Evolutionary conservation across 768 basidiomycete genomes (phyloP).

Genomic region (Boletus pseudo-olivaceus): DNA sequence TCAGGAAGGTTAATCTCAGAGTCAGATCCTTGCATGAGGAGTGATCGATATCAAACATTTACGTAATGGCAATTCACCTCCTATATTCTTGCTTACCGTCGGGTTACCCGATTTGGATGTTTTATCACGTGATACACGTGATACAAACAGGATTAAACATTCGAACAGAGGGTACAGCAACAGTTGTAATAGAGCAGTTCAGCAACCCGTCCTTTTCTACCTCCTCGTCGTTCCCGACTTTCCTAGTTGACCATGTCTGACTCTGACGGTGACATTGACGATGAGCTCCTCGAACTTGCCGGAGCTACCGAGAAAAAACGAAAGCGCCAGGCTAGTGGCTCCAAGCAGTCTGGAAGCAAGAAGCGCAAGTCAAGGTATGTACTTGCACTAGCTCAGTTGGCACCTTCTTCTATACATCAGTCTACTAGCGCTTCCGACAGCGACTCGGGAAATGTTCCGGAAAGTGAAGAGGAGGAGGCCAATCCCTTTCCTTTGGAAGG

Average conservation of each 20-base stretch:
- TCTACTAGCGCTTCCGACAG: slow-evolving; percentile 37
- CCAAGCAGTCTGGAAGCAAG: slow-evolving; percentile 49
- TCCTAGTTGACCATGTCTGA: slow-evolving; percentile 40
- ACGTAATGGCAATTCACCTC: not conserved
- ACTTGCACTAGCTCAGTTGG: slow-evolving; percentile 3
- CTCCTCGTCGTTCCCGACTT: not conserved
- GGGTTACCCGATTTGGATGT: slow-evolving; percentile 6
- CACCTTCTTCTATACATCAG: not conserved
- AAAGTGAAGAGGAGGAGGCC: slow-evolving; percentile 57
- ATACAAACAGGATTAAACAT: slow-evolving; percentile 22
- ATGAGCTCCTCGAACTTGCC: slow-evolving; percentile 79
- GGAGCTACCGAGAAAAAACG: slow-evolving; percentile 68
- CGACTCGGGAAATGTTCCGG: slow-evolving; percentile 51
- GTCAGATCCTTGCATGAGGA: slow-evolving; percentile 1
- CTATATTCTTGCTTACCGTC: slow-evolving; percentile 7
- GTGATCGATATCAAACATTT: not conserved
- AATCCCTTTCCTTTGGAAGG: slow-evolving; percentile 90
- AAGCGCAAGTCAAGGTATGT: slow-evolving; percentile 73
- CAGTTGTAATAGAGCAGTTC: not conserved
- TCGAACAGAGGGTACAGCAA: not conserved
- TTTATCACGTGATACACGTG: slow-evolving; percentile 11
- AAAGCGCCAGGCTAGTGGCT: slow-evolving; percentile 48
- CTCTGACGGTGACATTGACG: slow-evolving; percentile 50
- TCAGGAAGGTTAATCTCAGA: slow-evolving; percentile 37
- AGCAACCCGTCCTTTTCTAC: slow-evolving; percentile 1